Evolutionary conservation across 1,139 yeast species (phyloP), one percentile per base, ranked within the genome.

Genomic region (Pneumocystis sp.): DNA sequence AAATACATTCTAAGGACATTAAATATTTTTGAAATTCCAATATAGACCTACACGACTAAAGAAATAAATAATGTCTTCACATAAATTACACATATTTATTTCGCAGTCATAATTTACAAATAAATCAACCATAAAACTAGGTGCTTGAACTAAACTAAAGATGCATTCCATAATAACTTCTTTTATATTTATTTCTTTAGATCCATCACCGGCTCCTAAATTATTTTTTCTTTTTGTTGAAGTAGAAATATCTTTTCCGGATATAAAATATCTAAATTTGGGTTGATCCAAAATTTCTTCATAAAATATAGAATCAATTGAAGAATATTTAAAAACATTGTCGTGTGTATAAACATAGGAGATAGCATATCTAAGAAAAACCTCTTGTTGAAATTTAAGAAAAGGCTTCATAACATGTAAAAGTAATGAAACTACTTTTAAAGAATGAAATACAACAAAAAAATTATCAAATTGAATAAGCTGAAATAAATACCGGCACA

Each of bases 91-190:
- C 69, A 95, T 83, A 69, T 90, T 96, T 69, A 90, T 85, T 72
- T 90, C 95, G 75, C 97, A 93, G 75, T 95, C 98, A 73, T 85
- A 95, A 67, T 86, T 86, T 65, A 88, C 85, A 73, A 87, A 93
- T 59, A 90, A 75, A 63, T 84, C 82, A 15, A 91, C 83, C 74
- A 91, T 90, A 68, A 89, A 86, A 3, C 82, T 77, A 1, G 96
- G 95, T 0, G 89, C 84, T 67, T 96, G 82, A 3, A 89, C 83
- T 64, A 93, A 76, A 62, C 89, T 83, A 8, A 96, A 86, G 3
- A 93, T 77, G 19, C 93, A 85, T 74, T 95, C 98, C 60, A 91
- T 81, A 71, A 95, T 80, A 70, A 88, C 80, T 73, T 93, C 98
- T 70, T 93, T 86, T 1, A 85, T 79, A 67, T 82, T 80, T 42